Evolutionary conservation across 2,329 filamentous ascomycete genomes (phyloP), one percentile per base, ranked within the genome.

Genomic region (Cercospora nicotianae): DNA sequence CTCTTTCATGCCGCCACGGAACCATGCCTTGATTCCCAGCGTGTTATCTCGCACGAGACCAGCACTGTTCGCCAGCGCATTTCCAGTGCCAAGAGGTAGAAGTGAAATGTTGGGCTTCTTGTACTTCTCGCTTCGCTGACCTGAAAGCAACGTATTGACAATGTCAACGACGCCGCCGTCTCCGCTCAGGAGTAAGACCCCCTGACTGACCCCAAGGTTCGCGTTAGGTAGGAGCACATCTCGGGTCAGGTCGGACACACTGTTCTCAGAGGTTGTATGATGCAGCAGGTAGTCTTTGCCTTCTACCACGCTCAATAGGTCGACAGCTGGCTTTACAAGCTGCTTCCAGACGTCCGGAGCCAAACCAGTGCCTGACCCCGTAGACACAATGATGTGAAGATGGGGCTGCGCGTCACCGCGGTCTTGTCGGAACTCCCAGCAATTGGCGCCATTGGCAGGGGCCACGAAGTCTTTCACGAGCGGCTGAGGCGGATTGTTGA

Each of bases 81-180:
- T 79, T 76, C 63, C 82, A 81, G 72, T 84, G 77, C 63, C 83
- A 81, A 55, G 84, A 74, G 3, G 83, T 81, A 70, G 83, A 5
- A 89, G 74, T 0, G 81, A 77, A 68, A 91, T 84, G 1, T 85
- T 82, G 0, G 90, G 87, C 65, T 87, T 87, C 68, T 77, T 71
- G 66, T 79, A 79, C 13, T 85, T 67, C 80, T 82, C 1, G 81
- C 84, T 16, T 81, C 87, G 60, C 75, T 74, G 78, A 4, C 69
- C 69, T 58, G 75, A 70, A 3, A 82, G 75, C 0, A 90, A 83
- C 2, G 86, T 87, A 76, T 97, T 96, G 67, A 97, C 83, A 1
- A 95, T 82, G 73, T 98, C 94, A 18, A 93, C 86, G 2, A 96
- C 79, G 5, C 93, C 94, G 13, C 94, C 94, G 78, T 98, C 94